Evolutionary conservation across 2,329 filamentous ascomycete genomes (phyloP).

Genomic region (Fusarium torreyae): DNA sequence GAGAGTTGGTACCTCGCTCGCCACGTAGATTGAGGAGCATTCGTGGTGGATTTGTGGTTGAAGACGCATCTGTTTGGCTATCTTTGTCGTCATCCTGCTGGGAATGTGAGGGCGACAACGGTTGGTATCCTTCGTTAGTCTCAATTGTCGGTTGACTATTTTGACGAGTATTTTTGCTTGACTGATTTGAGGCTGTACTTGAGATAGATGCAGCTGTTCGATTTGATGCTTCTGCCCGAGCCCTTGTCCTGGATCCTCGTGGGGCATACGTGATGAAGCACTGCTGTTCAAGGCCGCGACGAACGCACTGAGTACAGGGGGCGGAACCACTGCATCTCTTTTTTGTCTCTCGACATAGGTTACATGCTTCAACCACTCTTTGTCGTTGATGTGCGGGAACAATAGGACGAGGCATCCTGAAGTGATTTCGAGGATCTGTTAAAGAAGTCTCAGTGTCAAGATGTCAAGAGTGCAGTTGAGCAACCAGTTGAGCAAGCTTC

Average conservation of each 20-base stretch:
- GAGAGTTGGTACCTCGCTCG: conserved; percentile 60
- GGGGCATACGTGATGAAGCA: conserved; percentile 56
- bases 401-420: conserved; percentile 66
- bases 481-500: background rate
- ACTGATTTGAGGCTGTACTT: background rate
- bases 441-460: background rate
- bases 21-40: conserved; percentile 68
- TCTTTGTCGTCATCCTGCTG: conserved; percentile 46
- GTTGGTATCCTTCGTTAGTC: conserved; percentile 40
- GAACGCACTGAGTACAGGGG: conserved; percentile 64
- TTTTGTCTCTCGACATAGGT: conserved; percentile 64
- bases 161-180: conserved; percentile 6
- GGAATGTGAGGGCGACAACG: conserved; percentile 52
- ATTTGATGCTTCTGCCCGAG: conserved; percentile 28
- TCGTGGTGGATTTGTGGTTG: conserved; percentile 46
- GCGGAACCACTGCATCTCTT: conserved; percentile 65
- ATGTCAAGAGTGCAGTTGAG: background rate
- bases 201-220: conserved; percentile 17
- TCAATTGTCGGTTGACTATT: conserved; percentile 14
- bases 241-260: conserved; percentile 47
- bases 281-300: conserved; percentile 58
- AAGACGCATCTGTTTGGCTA: conserved; percentile 32
- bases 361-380: conserved; percentile 65
- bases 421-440: background rate
- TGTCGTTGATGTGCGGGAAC: conserved; percentile 65